These are phyloP conservation scores for Tarenaya hassleriana DNA, from an alignment of 345 rosid genomes.

Conservation along the genomic window DNA sequence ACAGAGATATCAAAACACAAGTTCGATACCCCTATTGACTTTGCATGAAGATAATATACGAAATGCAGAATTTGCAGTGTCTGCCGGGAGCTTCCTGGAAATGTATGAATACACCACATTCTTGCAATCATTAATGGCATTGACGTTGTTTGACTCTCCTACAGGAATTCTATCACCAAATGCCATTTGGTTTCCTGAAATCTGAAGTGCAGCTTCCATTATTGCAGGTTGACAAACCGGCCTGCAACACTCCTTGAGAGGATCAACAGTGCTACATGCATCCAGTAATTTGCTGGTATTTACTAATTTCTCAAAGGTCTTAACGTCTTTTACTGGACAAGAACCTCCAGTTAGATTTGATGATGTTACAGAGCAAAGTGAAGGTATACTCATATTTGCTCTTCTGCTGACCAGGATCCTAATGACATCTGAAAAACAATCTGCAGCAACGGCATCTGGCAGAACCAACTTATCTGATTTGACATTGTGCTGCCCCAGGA, in stretches of 20 bases:
- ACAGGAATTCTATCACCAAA: slow-evolving; percentile 39
- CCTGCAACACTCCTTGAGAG: slow-evolving; percentile 87
- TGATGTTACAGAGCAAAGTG: slow-evolving; percentile 69
- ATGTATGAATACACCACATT: slow-evolving; percentile 75
- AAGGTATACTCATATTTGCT: slow-evolving; percentile 65
- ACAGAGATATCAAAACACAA: not conserved
- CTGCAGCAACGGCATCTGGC: slow-evolving; percentile 56
- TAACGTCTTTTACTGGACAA: slow-evolving; percentile 69
- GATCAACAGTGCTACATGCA: slow-evolving; percentile 75
- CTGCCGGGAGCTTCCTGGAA: slow-evolving; percentile 60
- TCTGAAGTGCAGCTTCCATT: slow-evolving; percentile 70
- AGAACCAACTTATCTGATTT: slow-evolving; percentile 71
- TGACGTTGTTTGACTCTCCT: slow-evolving; percentile 44
- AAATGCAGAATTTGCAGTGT: slow-evolving; percentile 62
- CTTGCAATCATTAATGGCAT: slow-evolving; percentile 68
- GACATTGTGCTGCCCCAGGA: slow-evolving; percentile 56
- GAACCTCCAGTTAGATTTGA: slow-evolving; percentile 87
- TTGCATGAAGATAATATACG: slow-evolving; percentile 82
- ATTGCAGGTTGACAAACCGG: slow-evolving; percentile 85
- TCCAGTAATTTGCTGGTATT: slow-evolving; percentile 75
- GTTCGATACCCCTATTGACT: slow-evolving; percentile 70
- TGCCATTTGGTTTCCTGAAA: slow-evolving; percentile 53
- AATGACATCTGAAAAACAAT: slow-evolving; percentile 96
- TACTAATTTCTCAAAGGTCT: slow-evolving; percentile 57
- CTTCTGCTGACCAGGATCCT: slow-evolving; percentile 74